Conservation (phyloP, 495 filamentous ascomycete species). For the Neurospora africana region DNA sequence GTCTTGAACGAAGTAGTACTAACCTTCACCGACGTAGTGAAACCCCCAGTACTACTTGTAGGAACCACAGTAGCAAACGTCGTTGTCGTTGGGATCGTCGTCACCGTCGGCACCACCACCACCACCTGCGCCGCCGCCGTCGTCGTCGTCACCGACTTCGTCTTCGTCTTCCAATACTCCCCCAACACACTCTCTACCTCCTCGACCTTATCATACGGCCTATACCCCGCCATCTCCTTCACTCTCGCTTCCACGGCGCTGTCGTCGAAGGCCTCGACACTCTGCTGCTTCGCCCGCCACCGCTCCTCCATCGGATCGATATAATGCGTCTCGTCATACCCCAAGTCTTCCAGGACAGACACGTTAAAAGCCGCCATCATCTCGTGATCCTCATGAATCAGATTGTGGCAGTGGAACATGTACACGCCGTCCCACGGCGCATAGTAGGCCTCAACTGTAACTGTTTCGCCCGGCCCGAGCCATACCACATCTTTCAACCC, state of each 20-base stretch:
- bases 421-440: conserved; percentile 45
- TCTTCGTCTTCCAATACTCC: conserved; percentile 16
- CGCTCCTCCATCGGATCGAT: conserved; percentile 22
- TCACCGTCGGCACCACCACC: background rate
- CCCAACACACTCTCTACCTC: conserved; percentile 14
- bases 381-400: conserved; percentile 50
- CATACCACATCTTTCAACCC: conserved; percentile 45
- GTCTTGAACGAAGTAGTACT: background rate
- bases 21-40: background rate
- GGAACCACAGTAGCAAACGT: background rate
- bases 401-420: conserved; percentile 49
- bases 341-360: conserved; percentile 33
- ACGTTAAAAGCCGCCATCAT: conserved; percentile 56
- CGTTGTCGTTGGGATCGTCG: background rate
- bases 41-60: background rate
- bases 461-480: conserved; percentile 36
- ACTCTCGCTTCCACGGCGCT: conserved; percentile 3
- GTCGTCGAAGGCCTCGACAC: background rate
- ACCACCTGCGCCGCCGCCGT: background rate
- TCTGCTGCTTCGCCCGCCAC: conserved; percentile 15
- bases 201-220: conserved; percentile 21
- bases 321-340: conserved; percentile 37
- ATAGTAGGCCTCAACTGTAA: conserved; percentile 38
- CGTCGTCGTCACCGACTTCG: background rate
- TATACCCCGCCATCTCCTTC: conserved; percentile 18